phyloP scores from a whole-genome alignment of 176 grass and related monocot species.

The Olyra latifolia region DNA sequence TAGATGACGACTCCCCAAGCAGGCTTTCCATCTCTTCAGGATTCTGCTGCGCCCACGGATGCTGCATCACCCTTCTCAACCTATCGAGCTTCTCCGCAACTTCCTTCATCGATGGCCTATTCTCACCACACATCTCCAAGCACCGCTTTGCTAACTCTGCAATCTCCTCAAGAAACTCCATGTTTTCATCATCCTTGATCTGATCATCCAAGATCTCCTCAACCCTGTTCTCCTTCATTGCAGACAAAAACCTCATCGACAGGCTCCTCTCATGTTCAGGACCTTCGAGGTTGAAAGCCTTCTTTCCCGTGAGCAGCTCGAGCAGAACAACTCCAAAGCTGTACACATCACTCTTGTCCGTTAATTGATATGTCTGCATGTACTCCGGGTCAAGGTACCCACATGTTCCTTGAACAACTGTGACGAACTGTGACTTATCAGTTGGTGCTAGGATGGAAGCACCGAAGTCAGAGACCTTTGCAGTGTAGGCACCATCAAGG shows the following conservation, averaged over 20 bases:
- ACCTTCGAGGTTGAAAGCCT: background rate
- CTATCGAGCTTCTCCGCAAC: constrained; percentile 24
- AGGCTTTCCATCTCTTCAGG: background rate
- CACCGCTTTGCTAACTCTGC: constrained; percentile 23
- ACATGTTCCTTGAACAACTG: constrained; percentile 50
- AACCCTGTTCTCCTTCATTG: too few relatives aligned
- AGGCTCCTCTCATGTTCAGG: constrained; percentile 22
- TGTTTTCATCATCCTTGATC: background rate
- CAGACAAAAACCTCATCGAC: constrained; percentile 10
- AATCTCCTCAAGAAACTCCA: constrained; percentile 5
- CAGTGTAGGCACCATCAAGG: background rate
- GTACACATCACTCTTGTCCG: constrained; percentile 35
- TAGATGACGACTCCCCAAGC: background rate
- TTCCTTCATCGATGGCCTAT: constrained; percentile 42
- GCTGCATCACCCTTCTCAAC: background rate
- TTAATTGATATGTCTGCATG: too few relatives aligned
- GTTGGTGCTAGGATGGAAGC: constrained; percentile 38
- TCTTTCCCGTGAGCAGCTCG: constrained; percentile 23
- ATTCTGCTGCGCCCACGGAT: background rate
- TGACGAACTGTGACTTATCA: constrained; percentile 30
- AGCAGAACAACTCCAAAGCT: constrained; percentile 41
- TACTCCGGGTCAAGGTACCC: constrained; percentile 61
- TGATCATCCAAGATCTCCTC: constrained; percentile 4
- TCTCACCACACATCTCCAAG: constrained; percentile 31
- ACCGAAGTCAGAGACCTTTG: constrained; percentile 36